Conservation (phyloP, 2,329 filamentous ascomycete species). For the Xylariomycetidae sp. region DNA sequence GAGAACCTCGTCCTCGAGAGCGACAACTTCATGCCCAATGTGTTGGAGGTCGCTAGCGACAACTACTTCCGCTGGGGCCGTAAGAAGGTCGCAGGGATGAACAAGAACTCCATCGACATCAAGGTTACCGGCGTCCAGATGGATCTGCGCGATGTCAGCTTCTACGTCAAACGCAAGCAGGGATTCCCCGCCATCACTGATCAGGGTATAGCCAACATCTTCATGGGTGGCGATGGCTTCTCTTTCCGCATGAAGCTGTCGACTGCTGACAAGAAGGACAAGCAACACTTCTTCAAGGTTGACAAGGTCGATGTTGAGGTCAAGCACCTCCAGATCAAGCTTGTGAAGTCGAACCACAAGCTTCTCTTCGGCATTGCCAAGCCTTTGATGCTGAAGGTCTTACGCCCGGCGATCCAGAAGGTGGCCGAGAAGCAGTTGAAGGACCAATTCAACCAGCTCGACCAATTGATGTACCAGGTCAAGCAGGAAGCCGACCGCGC, state of each 20-base stretch:
- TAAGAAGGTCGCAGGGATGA: conserved; percentile 77
- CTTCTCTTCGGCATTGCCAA: conserved; percentile 82
- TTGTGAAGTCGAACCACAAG: conserved; percentile 96
- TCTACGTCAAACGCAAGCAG: conserved; percentile 91
- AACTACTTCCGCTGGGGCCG: conserved; percentile 95
- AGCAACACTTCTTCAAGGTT: conserved; percentile 87
- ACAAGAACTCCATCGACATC: conserved; percentile 75
- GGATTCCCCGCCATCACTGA: conserved; percentile 88
- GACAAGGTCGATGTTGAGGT: conserved; percentile 82
- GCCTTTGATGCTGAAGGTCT: conserved; percentile 76
- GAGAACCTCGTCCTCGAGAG: conserved; percentile 95
- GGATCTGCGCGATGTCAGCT: conserved; percentile 86
- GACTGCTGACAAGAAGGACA: conserved; percentile 70
- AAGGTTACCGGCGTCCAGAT: conserved; percentile 88
- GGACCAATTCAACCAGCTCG: conserved; percentile 72
- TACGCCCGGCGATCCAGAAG: conserved; percentile 82
- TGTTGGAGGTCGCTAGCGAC: conserved; percentile 81
- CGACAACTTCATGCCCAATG: conserved; percentile 94
- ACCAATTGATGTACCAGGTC: conserved; percentile 68
- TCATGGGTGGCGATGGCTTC: conserved; percentile 81
- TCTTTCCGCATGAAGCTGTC: conserved; percentile 89
- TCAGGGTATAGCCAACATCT: conserved; percentile 81
- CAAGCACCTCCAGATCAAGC: conserved; percentile 77
- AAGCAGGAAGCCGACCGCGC: conserved; percentile 79
- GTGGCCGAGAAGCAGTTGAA: conserved; percentile 85